A percentile compares a stretch with the other conserved stretches of the same genome.
Evolutionary conservation across 2,329 filamentous ascomycete species (phyloP).

Genomic region (Metarhizium album): DNA sequence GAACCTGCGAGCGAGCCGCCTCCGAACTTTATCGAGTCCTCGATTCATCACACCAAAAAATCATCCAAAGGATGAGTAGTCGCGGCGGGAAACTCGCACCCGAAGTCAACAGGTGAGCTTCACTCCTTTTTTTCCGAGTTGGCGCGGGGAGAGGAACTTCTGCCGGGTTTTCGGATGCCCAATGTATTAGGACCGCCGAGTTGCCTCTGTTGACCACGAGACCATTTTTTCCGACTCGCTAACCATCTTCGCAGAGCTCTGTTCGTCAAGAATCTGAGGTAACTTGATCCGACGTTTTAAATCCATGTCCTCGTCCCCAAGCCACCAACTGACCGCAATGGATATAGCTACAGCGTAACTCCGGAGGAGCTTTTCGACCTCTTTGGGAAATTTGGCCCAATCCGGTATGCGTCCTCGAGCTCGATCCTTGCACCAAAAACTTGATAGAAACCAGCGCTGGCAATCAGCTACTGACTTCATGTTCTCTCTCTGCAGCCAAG

Average conservation of each 20-base stretch:
- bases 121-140: not conserved
- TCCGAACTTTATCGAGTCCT: constrained; percentile 18
- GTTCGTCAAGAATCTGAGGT: constrained; percentile 99
- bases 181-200: constrained; percentile 1
- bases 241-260: constrained; percentile 61
- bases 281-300: constrained; percentile 11
- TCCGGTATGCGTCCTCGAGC: constrained; percentile 54
- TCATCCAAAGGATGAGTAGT: constrained; percentile 83
- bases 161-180: not conserved
- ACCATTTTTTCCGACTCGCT: constrained; percentile 14
- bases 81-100: constrained; percentile 93
- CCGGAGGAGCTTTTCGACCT: constrained; percentile 97
- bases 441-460: not conserved
- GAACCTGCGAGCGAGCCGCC: constrained; percentile 7
- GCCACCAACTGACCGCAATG: constrained; percentile 5
- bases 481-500: constrained; percentile 55
- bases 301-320: not conserved
- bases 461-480: constrained; percentile 8
- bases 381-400: constrained; percentile 94
- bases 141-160: constrained; percentile 1
- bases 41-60: constrained; percentile 19
- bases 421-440: not conserved
- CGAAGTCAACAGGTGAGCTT: constrained; percentile 84
- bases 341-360: constrained; percentile 88
- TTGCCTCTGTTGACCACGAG: not conserved